Conservation (phyloP, 202 grass and related monocot species). For the Digitaria exilis region DNA sequence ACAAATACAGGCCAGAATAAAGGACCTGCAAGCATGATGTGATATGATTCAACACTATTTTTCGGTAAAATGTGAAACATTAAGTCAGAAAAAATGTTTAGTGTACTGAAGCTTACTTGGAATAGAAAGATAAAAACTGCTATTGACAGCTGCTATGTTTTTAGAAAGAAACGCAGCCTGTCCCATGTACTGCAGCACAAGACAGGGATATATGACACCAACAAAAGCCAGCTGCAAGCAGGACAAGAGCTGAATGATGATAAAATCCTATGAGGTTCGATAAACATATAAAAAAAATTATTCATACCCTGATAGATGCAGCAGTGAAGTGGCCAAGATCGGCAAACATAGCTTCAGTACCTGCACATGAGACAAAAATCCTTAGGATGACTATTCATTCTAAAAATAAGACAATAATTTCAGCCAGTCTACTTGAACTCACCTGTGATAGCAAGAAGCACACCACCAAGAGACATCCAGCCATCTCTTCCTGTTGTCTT, state of each 20-base stretch:
- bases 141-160: slow-evolving; percentile 41
- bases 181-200: slow-evolving; percentile 85
- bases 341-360: slow-evolving; percentile 89
- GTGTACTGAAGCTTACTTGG: slow-evolving; percentile 53
- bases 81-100: background rate
- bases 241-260: slow-evolving; percentile 19
- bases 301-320: slow-evolving; percentile 73
- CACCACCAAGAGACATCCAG: slow-evolving; percentile 78
- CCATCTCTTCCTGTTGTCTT: slow-evolving; percentile 73
- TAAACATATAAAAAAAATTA: no score
- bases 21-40: slow-evolving; percentile 53
- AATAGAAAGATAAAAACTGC: slow-evolving; percentile 74
- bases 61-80: background rate
- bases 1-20: slow-evolving; percentile 83
- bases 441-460: slow-evolving; percentile 86
- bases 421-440: slow-evolving; percentile 7
- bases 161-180: slow-evolving; percentile 79
- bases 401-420: slow-evolving; percentile 4
- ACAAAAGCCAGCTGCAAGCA: slow-evolving; percentile 71
- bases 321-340: slow-evolving; percentile 85
- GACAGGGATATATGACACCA: slow-evolving; percentile 70
- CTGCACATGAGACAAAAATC: slow-evolving; percentile 43
- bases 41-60: slow-evolving; percentile 9
- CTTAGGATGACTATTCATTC: slow-evolving; percentile 31
- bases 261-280: no score